Evolutionary conservation across 305 asterid genomes (phyloP), one percentile per base, ranked within the genome.

Genomic region (Fraxinus albicans): DNA sequence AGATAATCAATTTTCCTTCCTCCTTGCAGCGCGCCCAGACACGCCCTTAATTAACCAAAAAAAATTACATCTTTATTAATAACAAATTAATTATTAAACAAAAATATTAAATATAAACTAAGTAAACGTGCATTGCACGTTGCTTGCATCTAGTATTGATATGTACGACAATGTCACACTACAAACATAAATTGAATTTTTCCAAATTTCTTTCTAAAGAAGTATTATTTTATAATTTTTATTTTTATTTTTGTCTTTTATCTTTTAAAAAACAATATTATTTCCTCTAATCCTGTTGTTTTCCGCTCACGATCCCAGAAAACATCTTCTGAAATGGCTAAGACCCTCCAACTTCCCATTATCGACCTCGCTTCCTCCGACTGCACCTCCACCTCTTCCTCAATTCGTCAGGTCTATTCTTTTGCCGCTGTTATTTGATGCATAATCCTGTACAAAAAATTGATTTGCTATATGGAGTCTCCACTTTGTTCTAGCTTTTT

Each of bases 301-400:
- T 47, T 47, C 6, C 13, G 55, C n/a, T 47, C 15, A 10, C 55
- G 13, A 3, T 12, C 55, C 55, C 55, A 3, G n/a, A 47, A 47
- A 47, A 12, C 55, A 3, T 23, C 72, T 0, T 63, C 72, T 6
- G 72, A 8, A 13, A 86, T 87, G 92, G 85, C 87, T 12, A 77
- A 80, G 27, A n/a, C 83, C 5, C 80, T 90, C n/a, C 86, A 84
- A 55, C 93, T 91, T 53, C 95, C 92, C 40, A 84, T 90, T 6
- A 83, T 91, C 79, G 91, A 91, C 83, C 90, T 91, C 33, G 79
- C 77, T 78, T 84, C 90, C 69, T 33, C 88, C 72, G 86, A 91
- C 67, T 88, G 84, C 79, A 12, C 67, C 83, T 83, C 90, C 76
- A 47, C 92, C 8, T 89, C 91, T 76, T 81, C 53, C 13, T 84